Evolutionary conservation across 371 early-diverging fungal genomes (phyloP).

Genomic region (Smittium culicis): DNA sequence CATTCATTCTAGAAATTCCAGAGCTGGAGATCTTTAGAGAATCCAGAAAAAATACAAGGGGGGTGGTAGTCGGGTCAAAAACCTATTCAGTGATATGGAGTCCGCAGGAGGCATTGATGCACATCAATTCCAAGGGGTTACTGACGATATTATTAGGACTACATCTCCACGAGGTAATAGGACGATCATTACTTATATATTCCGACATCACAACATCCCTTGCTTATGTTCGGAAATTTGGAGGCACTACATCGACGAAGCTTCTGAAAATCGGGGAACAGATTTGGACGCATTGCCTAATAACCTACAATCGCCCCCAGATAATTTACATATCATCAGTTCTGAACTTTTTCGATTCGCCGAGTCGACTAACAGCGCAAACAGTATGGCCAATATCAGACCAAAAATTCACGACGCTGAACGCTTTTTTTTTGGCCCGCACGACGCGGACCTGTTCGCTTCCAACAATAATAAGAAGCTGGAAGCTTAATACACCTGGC

Average conservation of each 20-base stretch:
- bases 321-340: neutral
- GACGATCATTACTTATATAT: neutral
- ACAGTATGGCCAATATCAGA: neutral
- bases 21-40: neutral
- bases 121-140: neutral
- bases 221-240: neutral
- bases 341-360: neutral
- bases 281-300: neutral
- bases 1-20: neutral
- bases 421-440: neutral
- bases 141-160: neutral
- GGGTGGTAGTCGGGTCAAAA: neutral
- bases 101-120: neutral
- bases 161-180: neutral
- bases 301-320: neutral
- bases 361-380: neutral
- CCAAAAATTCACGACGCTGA: neutral
- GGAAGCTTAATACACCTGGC: neutral
- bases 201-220: neutral
- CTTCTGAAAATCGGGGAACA: neutral
- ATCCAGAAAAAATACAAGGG: neutral
- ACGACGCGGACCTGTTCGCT: neutral
- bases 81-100: neutral
- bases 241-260: neutral
- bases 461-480: neutral